A percentile compares a stretch with the other conserved stretches of the same genome.
phyloP scores from a whole-genome alignment of 2,329 filamentous ascomycete species.

The Pseudopyricularia cyperi region DNA sequence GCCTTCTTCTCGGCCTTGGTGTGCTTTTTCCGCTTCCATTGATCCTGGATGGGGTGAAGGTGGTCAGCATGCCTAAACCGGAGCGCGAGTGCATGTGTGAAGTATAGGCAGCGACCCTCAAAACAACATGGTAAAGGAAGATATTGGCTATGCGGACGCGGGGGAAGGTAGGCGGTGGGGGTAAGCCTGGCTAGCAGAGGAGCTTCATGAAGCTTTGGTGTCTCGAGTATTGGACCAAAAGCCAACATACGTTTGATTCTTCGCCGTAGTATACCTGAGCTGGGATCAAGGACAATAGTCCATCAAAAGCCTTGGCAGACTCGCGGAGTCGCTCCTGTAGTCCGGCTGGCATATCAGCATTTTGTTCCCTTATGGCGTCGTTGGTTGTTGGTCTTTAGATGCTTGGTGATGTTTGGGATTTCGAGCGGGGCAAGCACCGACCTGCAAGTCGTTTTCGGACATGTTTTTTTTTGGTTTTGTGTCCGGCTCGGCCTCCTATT shows the following conservation, averaged over 20 bases:
- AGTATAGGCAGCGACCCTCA: not conserved
- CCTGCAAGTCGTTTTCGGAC: conserved; percentile 11
- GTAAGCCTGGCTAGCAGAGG: not conserved
- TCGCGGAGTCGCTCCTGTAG: conserved; percentile 41
- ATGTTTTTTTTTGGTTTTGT: conserved; percentile 4
- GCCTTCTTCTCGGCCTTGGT: conserved; percentile 73
- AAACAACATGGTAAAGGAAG: not conserved
- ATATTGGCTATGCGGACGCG: not conserved
- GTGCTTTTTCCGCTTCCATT: conserved; percentile 94
- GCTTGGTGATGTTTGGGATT: too few species aligned
- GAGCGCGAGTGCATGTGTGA: not conserved
- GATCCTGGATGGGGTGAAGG: conserved; percentile 44
- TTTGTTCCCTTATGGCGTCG: not conserved
- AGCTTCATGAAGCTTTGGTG: not conserved
- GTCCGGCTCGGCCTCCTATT: not conserved
- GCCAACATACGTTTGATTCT: conserved; percentile 61
- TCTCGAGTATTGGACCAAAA: not conserved
- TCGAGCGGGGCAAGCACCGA: conserved; percentile 4
- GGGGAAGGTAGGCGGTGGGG: not conserved
- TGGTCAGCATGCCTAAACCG: not conserved
- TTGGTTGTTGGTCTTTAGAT: not conserved
- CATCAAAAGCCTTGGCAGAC: conserved; percentile 67
- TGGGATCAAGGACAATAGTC: conserved; percentile 74
- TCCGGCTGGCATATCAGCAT: not conserved
- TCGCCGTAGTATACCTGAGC: conserved; percentile 85